Evolutionary conservation across 1,284 basidiomycete species (phyloP), one percentile per base, ranked within the genome.

Genomic region (Trametes pubescens): DNA sequence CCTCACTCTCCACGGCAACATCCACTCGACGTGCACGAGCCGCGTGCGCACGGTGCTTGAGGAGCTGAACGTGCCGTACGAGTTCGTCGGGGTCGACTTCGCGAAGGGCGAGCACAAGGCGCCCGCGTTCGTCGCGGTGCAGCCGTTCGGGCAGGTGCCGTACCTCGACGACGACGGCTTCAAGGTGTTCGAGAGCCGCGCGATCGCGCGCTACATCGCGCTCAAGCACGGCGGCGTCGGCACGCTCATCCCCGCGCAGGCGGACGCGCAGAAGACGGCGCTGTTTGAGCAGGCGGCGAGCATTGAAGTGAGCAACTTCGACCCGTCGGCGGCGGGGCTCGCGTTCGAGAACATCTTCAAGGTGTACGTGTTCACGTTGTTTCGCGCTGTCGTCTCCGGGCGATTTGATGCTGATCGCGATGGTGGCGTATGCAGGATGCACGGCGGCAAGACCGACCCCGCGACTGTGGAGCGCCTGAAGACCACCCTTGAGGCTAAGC

Each of bases 131-230:
- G 18, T 81, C 24, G 73, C 72, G 32, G 73, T 79, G 26, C 88
- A 91, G 66, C 89, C 90, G 0, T 91, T 91, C 68, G 88, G 87
- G 21, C 86, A 87, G 73, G 74, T 91, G 65, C 89, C 89, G 1
- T 88, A 83, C 74, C 80, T 91, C 60, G 77, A 83, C 49, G 81
- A 85, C 52, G 82, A 85, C 51, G 79, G 80, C 18, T 81, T 83
- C 74, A 65, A 73, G 56, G 66, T 84, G 51, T 84, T 74, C 72
- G 84, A 88, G 72, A 82, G 80, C 38, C 82, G 86, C 40, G 86
- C 86, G 2, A 87, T 88, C 63, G 67, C 67, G 7, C 80, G 84
- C 37, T 86, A 86, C 71, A 57, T 85, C 64, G 79, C 79, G 56
- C 74, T 75, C 60, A 84, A 85, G 70, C 82, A 83, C 61, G 68